A percentile compares a stretch with the other conserved stretches of the same genome.
These are phyloP conservation scores for Limnomonas spitsbergensis DNA, from an alignment of 139 green algal genomes.

Conservation along the genomic window DNA sequence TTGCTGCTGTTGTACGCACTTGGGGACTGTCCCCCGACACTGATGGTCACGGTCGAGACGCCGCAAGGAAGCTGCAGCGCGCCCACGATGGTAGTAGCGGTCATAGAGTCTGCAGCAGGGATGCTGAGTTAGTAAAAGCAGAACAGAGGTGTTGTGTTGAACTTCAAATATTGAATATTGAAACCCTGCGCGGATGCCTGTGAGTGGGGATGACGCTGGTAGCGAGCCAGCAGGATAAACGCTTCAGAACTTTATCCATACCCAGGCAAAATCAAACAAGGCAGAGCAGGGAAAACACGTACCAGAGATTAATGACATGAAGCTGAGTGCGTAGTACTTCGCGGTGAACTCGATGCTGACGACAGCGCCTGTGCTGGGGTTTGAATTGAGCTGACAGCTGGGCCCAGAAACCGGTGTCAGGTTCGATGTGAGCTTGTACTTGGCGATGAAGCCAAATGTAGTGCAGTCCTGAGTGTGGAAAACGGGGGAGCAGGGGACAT, in stretches of 20 bases:
- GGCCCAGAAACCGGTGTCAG: neutral
- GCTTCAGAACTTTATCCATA: no score
- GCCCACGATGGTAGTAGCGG: neutral
- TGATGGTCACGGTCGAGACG: neutral
- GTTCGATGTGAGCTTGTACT: neutral
- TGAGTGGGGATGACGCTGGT: no score
- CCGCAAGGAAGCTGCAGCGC: neutral
- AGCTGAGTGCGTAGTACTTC: neutral
- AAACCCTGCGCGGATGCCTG: no score
- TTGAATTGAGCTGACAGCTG: neutral
- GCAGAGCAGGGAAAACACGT: no score
- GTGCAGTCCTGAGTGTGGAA: slow-evolving; percentile 3
- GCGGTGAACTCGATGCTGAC: neutral
- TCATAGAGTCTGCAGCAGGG: neutral
- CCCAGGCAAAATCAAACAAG: no score
- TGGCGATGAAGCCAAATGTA: neutral
- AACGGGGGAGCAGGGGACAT: neutral
- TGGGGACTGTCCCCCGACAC: neutral
- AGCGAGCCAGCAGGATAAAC: no score
- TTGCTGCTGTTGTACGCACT: neutral
- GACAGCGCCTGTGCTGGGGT: neutral
- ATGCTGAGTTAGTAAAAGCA: neutral
- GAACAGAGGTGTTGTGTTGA: no score
- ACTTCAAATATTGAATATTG: no score
- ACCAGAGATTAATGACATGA: neutral